A percentile compares a stretch with the other conserved stretches of the same genome.
Conservation (phyloP, 805 yeast genomes). For the Groenewaldozyma salmanticensis region DNA sequence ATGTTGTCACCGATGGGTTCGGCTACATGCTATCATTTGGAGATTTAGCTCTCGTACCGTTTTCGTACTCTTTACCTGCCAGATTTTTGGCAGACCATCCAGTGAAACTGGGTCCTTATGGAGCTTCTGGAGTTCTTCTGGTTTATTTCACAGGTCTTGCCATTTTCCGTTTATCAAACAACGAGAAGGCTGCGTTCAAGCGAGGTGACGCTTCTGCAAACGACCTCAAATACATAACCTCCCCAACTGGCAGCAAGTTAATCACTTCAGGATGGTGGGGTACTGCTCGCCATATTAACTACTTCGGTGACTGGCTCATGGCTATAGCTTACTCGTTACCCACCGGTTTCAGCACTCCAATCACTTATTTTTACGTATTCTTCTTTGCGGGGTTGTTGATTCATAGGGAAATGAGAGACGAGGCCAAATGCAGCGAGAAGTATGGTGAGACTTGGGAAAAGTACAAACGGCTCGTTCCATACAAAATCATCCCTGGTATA, state of each 20-base stretch:
- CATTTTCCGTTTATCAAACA: constrained; percentile 76
- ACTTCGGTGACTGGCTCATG: constrained; percentile 90
- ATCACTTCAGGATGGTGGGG: constrained; percentile 97
- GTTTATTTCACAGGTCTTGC: constrained; percentile 59
- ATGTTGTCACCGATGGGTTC: constrained; percentile 91
- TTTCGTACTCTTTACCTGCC: constrained; percentile 79
- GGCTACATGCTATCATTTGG: constrained; percentile 96
- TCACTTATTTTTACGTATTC: constrained; percentile 79
- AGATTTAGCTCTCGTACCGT: constrained; percentile 86
- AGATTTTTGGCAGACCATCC: constrained; percentile 66
- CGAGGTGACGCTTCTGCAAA: constrained; percentile 55
- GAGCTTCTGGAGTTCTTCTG: constrained; percentile 32
- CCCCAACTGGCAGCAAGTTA: constrained; percentile 69
- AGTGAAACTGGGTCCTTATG: constrained; percentile 39
- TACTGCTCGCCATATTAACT: constrained; percentile 82
- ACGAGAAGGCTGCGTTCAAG: constrained; percentile 76
- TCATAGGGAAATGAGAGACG: constrained; percentile 89
- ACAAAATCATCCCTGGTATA: constrained; percentile 79
- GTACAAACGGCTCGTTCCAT: constrained; percentile 75
- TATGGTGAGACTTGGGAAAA: constrained; percentile 82
- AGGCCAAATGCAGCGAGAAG: constrained; percentile 76
- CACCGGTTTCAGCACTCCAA: constrained; percentile 69
- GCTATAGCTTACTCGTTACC: constrained; percentile 90
- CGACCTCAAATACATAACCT: constrained; percentile 59
- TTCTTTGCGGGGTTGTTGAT: constrained; percentile 75